Evolutionary conservation across 1,139 yeast genomes (phyloP), one percentile per base, ranked within the genome.

Genomic region (Eremothecium gossypii): DNA sequence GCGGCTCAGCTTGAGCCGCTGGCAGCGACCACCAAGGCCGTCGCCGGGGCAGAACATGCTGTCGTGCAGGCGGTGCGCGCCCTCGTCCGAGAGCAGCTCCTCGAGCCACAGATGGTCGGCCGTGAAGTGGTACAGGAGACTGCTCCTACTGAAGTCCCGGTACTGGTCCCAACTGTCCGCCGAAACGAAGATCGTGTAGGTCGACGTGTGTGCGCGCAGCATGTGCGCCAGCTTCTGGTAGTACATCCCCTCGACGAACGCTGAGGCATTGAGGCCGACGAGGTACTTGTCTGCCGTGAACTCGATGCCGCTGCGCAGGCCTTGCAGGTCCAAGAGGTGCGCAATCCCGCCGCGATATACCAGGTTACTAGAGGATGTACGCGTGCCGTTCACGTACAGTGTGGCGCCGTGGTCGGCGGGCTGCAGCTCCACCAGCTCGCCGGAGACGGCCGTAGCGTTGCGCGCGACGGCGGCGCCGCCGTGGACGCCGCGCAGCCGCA

Each of bases 261-360:
- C 69, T 1, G 80, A 69, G 40, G 77, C 79, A 45, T 77, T 79
- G 45, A 87, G 63, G 0, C 95, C 96, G 52, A 74, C 71, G 7
- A 89, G 65, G 41, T 83, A 77, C 56, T 82, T 86, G 49, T 82
- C 71, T 0, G 89, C 83, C n/a, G 78, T 77, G 63, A 84, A 76
- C 0, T 64, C 61, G 7, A 70, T 56, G 9, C 68, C 50, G 1
- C 63, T 52, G 0, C 59, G 45, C 34, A 76, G 61, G 44, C 74
- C 63, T 17, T 63, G 43, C 11, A 64, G 36, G 14, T 63, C 51
- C 52, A 82, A 79, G 3, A 76, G 56, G 57, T 87, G 91, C 0
- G 81, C 56, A 0, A 83, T 59, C 0, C 87, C 91, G 58, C 80
- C 76, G 1, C 77, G 63, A 5, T 77, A 65, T 0, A 79, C 56